Evolutionary conservation across 2,329 filamentous ascomycete genomes (phyloP), one percentile per base, ranked within the genome.

Genomic region (Exophiala phaeomuriformis): DNA sequence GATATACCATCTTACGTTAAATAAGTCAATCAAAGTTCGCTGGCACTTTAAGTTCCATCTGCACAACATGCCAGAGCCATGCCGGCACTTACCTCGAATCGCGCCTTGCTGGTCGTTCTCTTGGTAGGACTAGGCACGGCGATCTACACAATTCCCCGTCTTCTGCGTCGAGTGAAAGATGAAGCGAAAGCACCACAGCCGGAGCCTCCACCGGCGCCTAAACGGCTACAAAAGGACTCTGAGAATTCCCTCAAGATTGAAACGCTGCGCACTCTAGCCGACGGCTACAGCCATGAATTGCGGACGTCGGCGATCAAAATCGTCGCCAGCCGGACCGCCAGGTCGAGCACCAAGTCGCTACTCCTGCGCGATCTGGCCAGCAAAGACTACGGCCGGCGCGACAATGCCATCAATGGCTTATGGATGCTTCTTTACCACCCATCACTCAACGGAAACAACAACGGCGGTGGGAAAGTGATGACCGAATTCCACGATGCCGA

Each of bases 221-320:
- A 52, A 49, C 54, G 44, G 10, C 54, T 59, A 2, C 57, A 57
- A 37, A 59, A 59, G 47, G 57, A 59, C 19, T 59, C 57, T 1
- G 57, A 59, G 47, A 57, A 59, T 29, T 52, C 54, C 10, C 49
- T 59, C 7, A 59, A 57, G 39, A 55, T 82, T 7, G 75, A 77
- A 40, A 90, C 86, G 0, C 73, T 90, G 6, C 75, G 82, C 48
- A 85, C 81, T 59, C 76, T 90, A 3, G 72, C 86, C 8, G 75
- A 78, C 48, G 86, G 86, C 66, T 85, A 85, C 56, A 91, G 84
- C 67, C 84, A 81, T 64, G 79, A 85, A 19, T 85, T 90, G 58
- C 77, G 83, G 60, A 83, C 87, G 56, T 84, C 85, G 41, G 69
- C 74, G 19, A 62, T 75, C 46, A 72, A 71, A 41, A 75, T 77